These are phyloP conservation scores for Suillus ampliporus DNA, from an alignment of 768 basidiomycete genomes.

Conservation along the genomic window DNA sequence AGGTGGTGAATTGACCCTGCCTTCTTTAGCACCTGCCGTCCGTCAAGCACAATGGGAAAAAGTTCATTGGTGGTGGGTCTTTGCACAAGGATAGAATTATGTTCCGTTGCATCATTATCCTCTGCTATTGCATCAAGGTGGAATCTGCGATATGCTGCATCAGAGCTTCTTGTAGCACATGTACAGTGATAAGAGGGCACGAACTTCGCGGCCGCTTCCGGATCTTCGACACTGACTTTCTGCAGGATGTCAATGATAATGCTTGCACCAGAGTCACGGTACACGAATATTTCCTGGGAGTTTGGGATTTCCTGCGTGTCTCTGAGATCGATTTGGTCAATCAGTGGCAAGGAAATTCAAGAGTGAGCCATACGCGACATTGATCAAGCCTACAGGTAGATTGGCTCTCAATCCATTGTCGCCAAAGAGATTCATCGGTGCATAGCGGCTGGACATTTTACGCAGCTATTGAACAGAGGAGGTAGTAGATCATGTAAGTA, in stretches of 20 bases:
- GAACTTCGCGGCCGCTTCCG: slow-evolving; percentile 70
- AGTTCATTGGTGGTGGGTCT: slow-evolving; percentile 53
- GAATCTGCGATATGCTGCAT: slow-evolving; percentile 58
- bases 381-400: slow-evolving; percentile 64
- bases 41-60: slow-evolving; percentile 63
- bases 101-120: slow-evolving; percentile 74
- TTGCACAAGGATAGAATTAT: not conserved
- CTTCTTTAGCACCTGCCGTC: slow-evolving; percentile 76
- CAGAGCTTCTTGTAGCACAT: slow-evolving; percentile 2
- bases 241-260: slow-evolving; percentile 86
- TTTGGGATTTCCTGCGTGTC: slow-evolving; percentile 87
- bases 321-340: slow-evolving; percentile 38
- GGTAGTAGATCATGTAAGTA: not conserved
- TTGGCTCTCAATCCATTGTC: slow-evolving; percentile 65
- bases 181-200: not conserved
- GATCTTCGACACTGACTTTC: slow-evolving; percentile 60
- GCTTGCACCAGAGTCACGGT: slow-evolving; percentile 68
- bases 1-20: slow-evolving; percentile 53
- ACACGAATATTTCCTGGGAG: slow-evolving; percentile 92
- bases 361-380: slow-evolving; percentile 71
- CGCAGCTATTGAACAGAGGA: not conserved
- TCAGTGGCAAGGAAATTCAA: not conserved
- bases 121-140: slow-evolving; percentile 91
- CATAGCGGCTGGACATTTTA: not conserved
- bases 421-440: slow-evolving; percentile 71